These are phyloP conservation scores for Hylodesmum podocarpum DNA, from an alignment of 306 rosid species.

Conservation along the genomic window DNA sequence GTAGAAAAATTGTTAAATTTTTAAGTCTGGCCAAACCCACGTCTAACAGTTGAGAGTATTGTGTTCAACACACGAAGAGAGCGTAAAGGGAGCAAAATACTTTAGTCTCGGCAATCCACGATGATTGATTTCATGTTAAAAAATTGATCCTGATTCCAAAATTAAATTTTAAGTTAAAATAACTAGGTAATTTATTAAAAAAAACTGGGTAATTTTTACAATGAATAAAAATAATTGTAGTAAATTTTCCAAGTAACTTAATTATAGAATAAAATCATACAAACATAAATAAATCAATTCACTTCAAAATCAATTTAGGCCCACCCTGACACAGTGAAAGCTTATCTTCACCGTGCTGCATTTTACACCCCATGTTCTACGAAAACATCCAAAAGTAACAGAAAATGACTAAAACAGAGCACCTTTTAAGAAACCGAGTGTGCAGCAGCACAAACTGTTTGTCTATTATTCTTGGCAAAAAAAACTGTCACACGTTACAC, in stretches of 20 bases:
- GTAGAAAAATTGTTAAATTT: neutral
- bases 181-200: too few species aligned
- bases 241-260: neutral
- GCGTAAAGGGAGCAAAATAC: neutral
- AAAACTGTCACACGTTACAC: neutral
- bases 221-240: neutral
- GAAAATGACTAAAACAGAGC: neutral
- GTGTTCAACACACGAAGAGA: neutral
- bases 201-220: neutral
- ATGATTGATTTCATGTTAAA: neutral
- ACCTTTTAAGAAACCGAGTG: slow-evolving; percentile 1
- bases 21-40: neutral
- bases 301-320: neutral
- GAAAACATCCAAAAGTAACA: neutral
- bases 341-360: slow-evolving; percentile 13
- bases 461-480: slow-evolving; percentile 5
- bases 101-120: neutral
- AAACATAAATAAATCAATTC: neutral
- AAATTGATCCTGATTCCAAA: neutral
- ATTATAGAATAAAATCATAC: neutral
- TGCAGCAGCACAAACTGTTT: neutral
- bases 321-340: neutral
- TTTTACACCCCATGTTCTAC: neutral
- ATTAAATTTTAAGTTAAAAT: neutral
- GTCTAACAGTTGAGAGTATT: neutral